Conservation (phyloP, 441 rosid genomes). For the Croton setiger region DNA sequence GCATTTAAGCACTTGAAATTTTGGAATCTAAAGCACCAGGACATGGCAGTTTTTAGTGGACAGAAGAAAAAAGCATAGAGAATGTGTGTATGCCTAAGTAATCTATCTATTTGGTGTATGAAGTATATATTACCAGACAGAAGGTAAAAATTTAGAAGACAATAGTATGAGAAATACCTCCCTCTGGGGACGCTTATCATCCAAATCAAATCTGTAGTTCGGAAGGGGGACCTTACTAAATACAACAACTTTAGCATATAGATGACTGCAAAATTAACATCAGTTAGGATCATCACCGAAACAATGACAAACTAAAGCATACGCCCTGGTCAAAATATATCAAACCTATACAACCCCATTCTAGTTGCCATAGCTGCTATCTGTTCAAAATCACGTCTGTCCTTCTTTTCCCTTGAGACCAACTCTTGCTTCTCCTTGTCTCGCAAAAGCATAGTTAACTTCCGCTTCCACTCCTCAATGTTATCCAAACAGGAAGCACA, state of each 20-base stretch:
- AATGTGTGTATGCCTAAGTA: background rate
- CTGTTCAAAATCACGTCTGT: constrained; percentile 70
- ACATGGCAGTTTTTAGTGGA: background rate
- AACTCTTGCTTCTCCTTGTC: constrained; percentile 65
- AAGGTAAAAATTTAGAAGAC: background rate
- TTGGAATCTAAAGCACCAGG: background rate
- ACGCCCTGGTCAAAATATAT: constrained; percentile 8
- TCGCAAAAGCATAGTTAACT: constrained; percentile 44
- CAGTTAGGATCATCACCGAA: constrained; percentile 18
- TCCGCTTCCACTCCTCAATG: constrained; percentile 64
- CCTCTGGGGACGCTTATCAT: constrained; percentile 82
- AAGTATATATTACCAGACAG: constrained; percentile 10
- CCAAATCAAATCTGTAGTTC: constrained; percentile 93
- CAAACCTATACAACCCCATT: constrained; percentile 82
- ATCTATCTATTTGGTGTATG: background rate
- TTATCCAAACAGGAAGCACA: constrained; percentile 34
- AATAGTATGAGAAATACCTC: constrained; percentile 49
- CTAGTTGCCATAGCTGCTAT: constrained; percentile 65
- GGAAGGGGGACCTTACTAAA: constrained; percentile 86
- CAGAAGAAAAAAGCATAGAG: background rate
- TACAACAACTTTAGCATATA: constrained; percentile 72
- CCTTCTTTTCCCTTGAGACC: constrained; percentile 82
- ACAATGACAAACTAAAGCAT: constrained; percentile 14
- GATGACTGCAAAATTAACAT: constrained; percentile 50
- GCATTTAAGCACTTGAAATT: background rate